Evolutionary conservation across 176 grass and related monocot species (phyloP).

Genomic region (Aegilops tauschii): DNA sequence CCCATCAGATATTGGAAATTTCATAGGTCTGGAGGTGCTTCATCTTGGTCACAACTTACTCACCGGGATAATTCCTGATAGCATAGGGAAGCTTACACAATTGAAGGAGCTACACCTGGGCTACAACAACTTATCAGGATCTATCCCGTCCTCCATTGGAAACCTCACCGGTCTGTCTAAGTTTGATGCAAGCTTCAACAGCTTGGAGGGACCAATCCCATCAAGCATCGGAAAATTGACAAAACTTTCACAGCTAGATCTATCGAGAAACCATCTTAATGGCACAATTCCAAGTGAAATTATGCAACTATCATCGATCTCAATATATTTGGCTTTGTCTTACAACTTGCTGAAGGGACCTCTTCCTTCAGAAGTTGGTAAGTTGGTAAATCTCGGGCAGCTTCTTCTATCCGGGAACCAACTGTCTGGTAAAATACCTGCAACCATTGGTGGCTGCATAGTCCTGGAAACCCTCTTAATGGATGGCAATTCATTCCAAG

Average conservation of each 20-base stretch:
- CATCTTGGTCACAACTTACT: neutral
- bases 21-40: neutral
- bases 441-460: conserved; percentile 2
- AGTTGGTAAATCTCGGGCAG: neutral
- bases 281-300: neutral
- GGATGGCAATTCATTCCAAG: conserved; percentile 29
- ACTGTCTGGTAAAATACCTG: conserved; percentile 29
- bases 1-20: neutral
- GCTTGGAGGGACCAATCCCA: neutral
- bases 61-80: conserved; percentile 4
- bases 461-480: conserved; percentile 27
- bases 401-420: conserved; percentile 10
- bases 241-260: neutral
- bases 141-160: neutral
- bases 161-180: neutral
- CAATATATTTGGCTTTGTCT: neutral
- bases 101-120: neutral
- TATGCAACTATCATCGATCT: neutral
- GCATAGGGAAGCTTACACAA: conserved; percentile 22
- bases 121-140: neutral
- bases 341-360: neutral
- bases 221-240: neutral
- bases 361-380: conserved; percentile 12
- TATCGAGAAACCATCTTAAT: neutral
- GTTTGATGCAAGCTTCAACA: neutral